Conservation (phyloP, 139 green algal genomes). For the Closterium sp. region DNA sequence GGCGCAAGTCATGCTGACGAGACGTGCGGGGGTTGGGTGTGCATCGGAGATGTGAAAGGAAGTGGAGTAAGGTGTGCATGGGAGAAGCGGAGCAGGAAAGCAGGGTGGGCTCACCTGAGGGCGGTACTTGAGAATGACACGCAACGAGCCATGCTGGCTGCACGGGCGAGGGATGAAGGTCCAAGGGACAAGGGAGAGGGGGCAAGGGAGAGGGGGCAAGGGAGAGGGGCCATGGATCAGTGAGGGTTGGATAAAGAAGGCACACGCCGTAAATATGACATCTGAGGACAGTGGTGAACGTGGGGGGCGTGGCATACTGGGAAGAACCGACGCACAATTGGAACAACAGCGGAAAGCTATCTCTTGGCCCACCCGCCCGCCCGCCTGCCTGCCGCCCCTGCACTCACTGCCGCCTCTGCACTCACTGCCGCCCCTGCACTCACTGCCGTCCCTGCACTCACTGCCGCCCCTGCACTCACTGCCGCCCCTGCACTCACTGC, state of each 20-base stretch:
- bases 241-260: too few relatives aligned
- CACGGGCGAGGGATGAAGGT: neutral
- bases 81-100: neutral
- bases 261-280: too few relatives aligned
- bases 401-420: neutral
- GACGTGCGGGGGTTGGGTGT: too few relatives aligned
- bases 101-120: neutral
- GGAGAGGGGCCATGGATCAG: too few relatives aligned
- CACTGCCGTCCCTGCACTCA: neutral
- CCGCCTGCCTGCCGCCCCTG: neutral
- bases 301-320: too few relatives aligned
- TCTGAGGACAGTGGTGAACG: too few relatives aligned
- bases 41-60: neutral
- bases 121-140: neutral
- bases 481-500: neutral
- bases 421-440: neutral
- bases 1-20: neutral
- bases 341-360: too few relatives aligned
- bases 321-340: too few relatives aligned
- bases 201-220: too few relatives aligned
- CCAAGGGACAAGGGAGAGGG: neutral
- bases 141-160: neutral
- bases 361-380: neutral
- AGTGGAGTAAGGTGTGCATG: too few relatives aligned
- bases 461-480: neutral